Evolutionary conservation across 148 eudicot genomes (phyloP).

Genomic region (Euryodendron excelsum): DNA sequence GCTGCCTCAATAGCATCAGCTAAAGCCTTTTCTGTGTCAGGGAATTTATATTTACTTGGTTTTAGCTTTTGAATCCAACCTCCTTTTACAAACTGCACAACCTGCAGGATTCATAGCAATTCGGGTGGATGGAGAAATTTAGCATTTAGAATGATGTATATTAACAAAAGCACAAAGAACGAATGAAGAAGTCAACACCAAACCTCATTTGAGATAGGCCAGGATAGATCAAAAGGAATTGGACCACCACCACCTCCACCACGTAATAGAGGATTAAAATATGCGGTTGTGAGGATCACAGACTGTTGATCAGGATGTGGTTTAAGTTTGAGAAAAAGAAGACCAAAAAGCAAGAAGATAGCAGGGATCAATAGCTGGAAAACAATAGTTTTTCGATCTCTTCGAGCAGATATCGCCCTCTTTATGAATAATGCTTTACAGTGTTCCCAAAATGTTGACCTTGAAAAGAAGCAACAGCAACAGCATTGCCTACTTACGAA

Average conservation of each 20-base stretch:
- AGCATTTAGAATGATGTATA: background rate
- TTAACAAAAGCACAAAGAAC: slow-evolving; percentile 6
- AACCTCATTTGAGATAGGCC: slow-evolving; percentile 67
- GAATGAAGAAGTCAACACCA: slow-evolving; percentile 16
- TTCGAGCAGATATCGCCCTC: slow-evolving; percentile 80
- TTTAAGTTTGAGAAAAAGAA: slow-evolving; percentile 75
- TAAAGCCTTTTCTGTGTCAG: slow-evolving; percentile 67
- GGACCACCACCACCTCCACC: slow-evolving; percentile 98
- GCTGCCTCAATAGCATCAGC: slow-evolving; percentile 88
- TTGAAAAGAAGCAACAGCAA: slow-evolving; percentile 53
- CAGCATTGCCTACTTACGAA: slow-evolving; percentile 68
- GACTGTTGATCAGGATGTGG: slow-evolving; percentile 92
- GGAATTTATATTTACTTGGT: slow-evolving; percentile 71
- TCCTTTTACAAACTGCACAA: slow-evolving; percentile 67
- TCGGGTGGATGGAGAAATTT: background rate
- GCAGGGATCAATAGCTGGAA: slow-evolving; percentile 95
- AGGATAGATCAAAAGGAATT: slow-evolving; percentile 79
- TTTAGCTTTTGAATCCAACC: slow-evolving; percentile 84
- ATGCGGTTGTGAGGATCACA: slow-evolving; percentile 71
- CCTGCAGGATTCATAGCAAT: slow-evolving; percentile 38
- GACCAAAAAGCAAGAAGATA: slow-evolving; percentile 76
- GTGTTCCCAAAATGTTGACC: slow-evolving; percentile 91
- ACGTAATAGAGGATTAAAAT: slow-evolving; percentile 82
- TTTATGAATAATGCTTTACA: slow-evolving; percentile 79
- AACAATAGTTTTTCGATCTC: slow-evolving; percentile 86